Conservation (phyloP, 2,329 filamentous ascomycete species). For the Ophiognomonia clavigignenti-juglandacearum region DNA sequence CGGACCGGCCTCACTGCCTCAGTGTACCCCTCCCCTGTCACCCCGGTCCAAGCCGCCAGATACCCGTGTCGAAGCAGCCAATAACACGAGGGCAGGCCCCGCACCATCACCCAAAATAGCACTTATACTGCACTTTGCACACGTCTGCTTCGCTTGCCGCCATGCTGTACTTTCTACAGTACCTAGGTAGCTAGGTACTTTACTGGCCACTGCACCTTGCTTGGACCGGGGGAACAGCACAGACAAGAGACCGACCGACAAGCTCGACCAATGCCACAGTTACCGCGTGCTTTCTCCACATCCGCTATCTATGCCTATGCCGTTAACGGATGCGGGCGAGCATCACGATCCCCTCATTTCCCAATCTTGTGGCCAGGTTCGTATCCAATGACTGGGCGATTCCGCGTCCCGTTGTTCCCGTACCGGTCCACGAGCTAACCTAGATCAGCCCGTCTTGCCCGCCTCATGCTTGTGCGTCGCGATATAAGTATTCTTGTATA, state of each 20-base stretch:
- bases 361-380: not conserved
- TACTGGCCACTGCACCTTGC: too few relatives aligned
- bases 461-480: too few relatives aligned
- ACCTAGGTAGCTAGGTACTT: too few relatives aligned
- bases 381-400: not conserved
- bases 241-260: too few relatives aligned
- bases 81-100: too few relatives aligned
- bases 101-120: not conserved
- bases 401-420: not conserved
- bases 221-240: too few relatives aligned
- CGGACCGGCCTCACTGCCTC: too few relatives aligned
- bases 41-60: not conserved
- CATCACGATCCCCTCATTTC: not conserved
- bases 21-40: not conserved
- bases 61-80: too few relatives aligned
- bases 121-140: too few relatives aligned
- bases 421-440: too few relatives aligned
- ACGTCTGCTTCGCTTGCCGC: not conserved
- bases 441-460: too few relatives aligned
- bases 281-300: not conserved
- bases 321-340: not conserved
- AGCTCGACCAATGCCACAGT: not conserved
- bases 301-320: not conserved
- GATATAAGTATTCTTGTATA: not conserved
- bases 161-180: not conserved